Evolutionary conservation across 768 basidiomycete species (phyloP), one percentile per base, ranked within the genome.

Genomic region (Mycena crocata): DNA sequence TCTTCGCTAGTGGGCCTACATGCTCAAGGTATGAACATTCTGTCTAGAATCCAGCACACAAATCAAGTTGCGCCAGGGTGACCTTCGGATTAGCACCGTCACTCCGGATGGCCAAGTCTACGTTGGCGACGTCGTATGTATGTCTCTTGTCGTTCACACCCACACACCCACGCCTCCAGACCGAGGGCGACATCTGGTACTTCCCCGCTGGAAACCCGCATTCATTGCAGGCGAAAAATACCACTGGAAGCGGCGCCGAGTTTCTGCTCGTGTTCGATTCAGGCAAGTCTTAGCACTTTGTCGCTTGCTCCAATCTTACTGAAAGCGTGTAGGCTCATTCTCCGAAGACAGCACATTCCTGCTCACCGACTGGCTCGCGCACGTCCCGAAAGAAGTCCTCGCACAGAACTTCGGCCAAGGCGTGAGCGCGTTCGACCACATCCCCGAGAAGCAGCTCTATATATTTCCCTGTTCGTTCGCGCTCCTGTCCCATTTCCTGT

Each of bases 311-410:
- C 14, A 24, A 67, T 37, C 64, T 83, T 45, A 81, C 83, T 48
- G 82, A 83, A 52, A 74, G 51, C 59, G 15, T 48, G 80, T 82
- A 52, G 44, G 57, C 5, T 19, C 73, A 14, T 90, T 90, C 70
- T 84, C 81, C 32, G 89, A 89, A 74, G 88, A 89, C 50, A 73
- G 80, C 4, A 90, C 89, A 1, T 90, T 90, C 72, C 79, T 86
- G 24, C 77, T 89, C 21, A 86, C 89, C 62, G 90, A 92, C 64
- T 92, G 90, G 89, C 79, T 91, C 26, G 82, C 90, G 4, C 90
- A 91, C 69, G 81, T 87, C 19, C 87, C 88, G 24, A 82, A 78
- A 44, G 74, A 74, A n/a, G 86, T 89, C 0, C 76, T 91, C 3
- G 88, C 88, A 19, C 90, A 90, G 78, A 91, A 90, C 74, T 91